Evolutionary conservation across 1,284 basidiomycete species (phyloP), one percentile per base, ranked within the genome.

Genomic region (Lentinula novae-zelandiae): DNA sequence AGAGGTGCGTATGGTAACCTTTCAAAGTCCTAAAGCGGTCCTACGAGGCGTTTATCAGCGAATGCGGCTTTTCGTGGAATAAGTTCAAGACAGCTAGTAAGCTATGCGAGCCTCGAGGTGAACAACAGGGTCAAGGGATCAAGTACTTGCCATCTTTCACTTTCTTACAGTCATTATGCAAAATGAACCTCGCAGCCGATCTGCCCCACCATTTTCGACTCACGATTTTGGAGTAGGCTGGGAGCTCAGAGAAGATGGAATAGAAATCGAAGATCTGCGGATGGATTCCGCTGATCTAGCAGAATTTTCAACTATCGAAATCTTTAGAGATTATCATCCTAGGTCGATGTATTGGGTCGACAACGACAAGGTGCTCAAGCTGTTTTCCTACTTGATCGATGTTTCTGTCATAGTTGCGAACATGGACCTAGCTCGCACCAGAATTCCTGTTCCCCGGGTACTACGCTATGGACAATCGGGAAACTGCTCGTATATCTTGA

Each of bases 401-500:
- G 54, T 56, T 13, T 44, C 27, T 10, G 39, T 34, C 22, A 56
- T 56, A 10, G 54, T 56, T 13, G 54, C 54, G 15, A 56, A 48
- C n/a, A 56, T 56, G 54, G 44, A 56, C 15, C 54, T 46, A 7
- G 54, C 40, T 17, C 20, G 54, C 8, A 44, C 44, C 27, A 56
- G 33, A 20, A 1, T 56, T 27, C 54, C 54, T 10, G 54, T 56
- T 46, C 54, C 54, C 44, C 54, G 40, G 5, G 54, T 56, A 13
- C 31, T 46, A 12, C 54, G 54, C 15, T 48, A 56, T 17, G 54
- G 54, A 31, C 39, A 33, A 10, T 56, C 40, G 10, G 54, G 54
- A 4, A 56, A 56, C 27, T 56, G 54, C 42, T 44, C 54, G 22
- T 55, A 42, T 33, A 55, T 55, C n/a, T n/a, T 55, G n/a, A 56